A percentile compares a stretch with the other conserved stretches of the same genome.
Conservation (phyloP, 495 filamentous ascomycete species). For the Viridothelium virens region DNA sequence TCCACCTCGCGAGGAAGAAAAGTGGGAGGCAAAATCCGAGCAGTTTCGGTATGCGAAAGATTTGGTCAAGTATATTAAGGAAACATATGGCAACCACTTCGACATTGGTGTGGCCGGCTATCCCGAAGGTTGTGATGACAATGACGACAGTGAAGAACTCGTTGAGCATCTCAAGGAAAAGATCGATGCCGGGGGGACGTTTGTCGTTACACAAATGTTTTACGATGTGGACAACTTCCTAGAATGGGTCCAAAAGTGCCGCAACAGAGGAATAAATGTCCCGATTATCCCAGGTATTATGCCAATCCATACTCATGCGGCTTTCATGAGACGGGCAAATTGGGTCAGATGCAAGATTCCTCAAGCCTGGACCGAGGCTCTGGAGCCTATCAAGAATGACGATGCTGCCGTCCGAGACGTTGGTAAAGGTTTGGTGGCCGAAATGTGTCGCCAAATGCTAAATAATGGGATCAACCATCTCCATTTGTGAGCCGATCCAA, state of each 20-base stretch:
- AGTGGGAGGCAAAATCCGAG: slow-evolving; percentile 61
- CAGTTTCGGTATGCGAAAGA: slow-evolving; percentile 84
- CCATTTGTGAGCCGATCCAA: slow-evolving; percentile 60
- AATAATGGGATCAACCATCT: slow-evolving; percentile 71
- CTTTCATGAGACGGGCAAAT: slow-evolving; percentile 79
- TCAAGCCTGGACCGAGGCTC: slow-evolving; percentile 63
- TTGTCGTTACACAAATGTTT: slow-evolving; percentile 98
- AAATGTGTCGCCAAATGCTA: slow-evolving; percentile 81
- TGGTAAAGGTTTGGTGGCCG: slow-evolving; percentile 80
- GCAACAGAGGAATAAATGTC: slow-evolving; percentile 73
- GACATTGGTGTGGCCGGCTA: slow-evolving; percentile 98
- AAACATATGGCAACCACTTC: slow-evolving; percentile 88
- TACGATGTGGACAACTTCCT: slow-evolving; percentile 96
- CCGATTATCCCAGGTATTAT: slow-evolving; percentile 98
- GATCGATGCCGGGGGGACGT: slow-evolving; percentile 86
- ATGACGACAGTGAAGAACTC: slow-evolving; percentile 71
- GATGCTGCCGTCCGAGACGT: slow-evolving; percentile 87
- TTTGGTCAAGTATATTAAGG: slow-evolving; percentile 84
- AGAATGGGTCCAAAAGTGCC: slow-evolving; percentile 76
- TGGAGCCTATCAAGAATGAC: slow-evolving; percentile 95
- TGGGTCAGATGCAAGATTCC: slow-evolving; percentile 84
- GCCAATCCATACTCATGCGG: slow-evolving; percentile 92
- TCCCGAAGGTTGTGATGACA: slow-evolving; percentile 91
- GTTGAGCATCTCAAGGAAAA: slow-evolving; percentile 96
- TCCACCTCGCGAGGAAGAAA: slow-evolving; percentile 87